Evolutionary conservation across 2,329 filamentous ascomycete genomes (phyloP).

Genomic region (Neoascochyta sp.): DNA sequence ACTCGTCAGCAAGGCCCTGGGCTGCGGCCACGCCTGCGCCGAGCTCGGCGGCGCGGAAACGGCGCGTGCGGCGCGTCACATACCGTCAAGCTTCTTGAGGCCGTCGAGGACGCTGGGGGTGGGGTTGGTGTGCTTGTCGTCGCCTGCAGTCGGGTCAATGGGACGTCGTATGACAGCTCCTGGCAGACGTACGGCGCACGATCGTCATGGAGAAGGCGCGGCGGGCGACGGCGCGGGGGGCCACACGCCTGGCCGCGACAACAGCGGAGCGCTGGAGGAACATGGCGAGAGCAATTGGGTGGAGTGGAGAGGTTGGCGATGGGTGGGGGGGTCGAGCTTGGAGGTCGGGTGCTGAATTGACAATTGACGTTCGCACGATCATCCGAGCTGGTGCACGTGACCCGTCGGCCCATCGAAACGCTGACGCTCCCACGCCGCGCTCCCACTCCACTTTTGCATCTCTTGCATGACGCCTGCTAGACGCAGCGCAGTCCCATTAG

Average conservation of each 20-base stretch:
- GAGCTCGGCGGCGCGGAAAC: conserved; percentile 13
- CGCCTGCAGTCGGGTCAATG: conserved; percentile 33
- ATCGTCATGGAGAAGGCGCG: conserved; percentile 48
- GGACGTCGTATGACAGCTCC: conserved; percentile 30
- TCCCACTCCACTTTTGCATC: too few species aligned
- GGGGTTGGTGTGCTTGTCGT: conserved; percentile 35
- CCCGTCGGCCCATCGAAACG: too few species aligned
- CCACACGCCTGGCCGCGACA: conserved; percentile 45
- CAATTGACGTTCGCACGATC: conserved; percentile 21
- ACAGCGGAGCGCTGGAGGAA: conserved; percentile 51
- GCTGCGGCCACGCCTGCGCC: conserved; percentile 3
- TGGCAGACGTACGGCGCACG: conserved; percentile 44
- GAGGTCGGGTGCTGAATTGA: conserved; percentile 20
- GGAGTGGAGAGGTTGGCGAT: conserved; percentile 31
- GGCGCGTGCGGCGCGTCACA: conserved; percentile 16
- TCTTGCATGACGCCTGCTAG: too few species aligned
- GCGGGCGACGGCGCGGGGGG: conserved; percentile 40
- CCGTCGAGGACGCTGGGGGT: conserved; percentile 25
- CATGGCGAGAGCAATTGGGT: conserved; percentile 42
- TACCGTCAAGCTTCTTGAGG: conserved; percentile 48
- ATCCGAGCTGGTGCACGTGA: conserved; percentile 13
- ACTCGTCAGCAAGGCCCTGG: conserved; percentile 21
- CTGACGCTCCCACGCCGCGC: too few species aligned
- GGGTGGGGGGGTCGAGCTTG: conserved; percentile 28
- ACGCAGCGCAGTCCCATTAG: too few species aligned